These are phyloP conservation scores for Metarhizium humberi DNA, from an alignment of 2,329 filamentous ascomycete genomes.

Conservation along the genomic window DNA sequence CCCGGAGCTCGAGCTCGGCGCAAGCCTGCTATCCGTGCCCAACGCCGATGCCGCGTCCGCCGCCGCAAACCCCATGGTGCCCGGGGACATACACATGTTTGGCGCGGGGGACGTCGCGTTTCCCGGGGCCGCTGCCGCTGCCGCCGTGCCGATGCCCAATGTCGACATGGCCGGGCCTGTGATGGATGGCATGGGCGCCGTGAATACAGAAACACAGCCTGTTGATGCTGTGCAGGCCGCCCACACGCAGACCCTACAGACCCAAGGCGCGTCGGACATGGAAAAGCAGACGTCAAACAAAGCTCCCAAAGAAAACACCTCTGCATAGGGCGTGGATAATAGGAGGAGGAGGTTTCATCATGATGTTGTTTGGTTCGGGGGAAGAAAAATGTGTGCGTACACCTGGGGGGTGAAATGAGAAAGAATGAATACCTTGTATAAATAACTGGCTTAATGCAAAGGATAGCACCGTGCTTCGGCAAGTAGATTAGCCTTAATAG, in stretches of 20 bases:
- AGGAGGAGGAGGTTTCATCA: background rate
- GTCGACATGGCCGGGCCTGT: background rate
- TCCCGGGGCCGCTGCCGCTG: too few species aligned
- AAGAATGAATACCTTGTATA: background rate
- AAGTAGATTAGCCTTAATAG: too few species aligned
- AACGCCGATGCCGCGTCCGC: background rate
- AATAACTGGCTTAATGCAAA: background rate
- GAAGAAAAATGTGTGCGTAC: background rate
- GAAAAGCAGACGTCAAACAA: too few species aligned
- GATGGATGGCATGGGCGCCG: too few species aligned
- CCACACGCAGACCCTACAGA: too few species aligned
- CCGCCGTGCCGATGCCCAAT: background rate
- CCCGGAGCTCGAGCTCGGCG: slow-evolving; percentile 50
- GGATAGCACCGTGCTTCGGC: background rate
- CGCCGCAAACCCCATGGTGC: background rate
- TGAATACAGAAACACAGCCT: too few species aligned
- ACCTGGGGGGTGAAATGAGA: background rate
- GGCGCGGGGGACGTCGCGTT: background rate
- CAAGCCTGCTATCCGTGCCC: slow-evolving; percentile 30
- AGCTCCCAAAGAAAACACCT: too few species aligned
- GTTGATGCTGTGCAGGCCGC: too few species aligned
- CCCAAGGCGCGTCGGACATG: background rate
- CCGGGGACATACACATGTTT: background rate
- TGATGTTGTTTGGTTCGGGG: too few species aligned
- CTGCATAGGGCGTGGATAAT: too few species aligned